Conservation (phyloP, 495 filamentous ascomycete species). For the Xylaria longipes region DNA sequence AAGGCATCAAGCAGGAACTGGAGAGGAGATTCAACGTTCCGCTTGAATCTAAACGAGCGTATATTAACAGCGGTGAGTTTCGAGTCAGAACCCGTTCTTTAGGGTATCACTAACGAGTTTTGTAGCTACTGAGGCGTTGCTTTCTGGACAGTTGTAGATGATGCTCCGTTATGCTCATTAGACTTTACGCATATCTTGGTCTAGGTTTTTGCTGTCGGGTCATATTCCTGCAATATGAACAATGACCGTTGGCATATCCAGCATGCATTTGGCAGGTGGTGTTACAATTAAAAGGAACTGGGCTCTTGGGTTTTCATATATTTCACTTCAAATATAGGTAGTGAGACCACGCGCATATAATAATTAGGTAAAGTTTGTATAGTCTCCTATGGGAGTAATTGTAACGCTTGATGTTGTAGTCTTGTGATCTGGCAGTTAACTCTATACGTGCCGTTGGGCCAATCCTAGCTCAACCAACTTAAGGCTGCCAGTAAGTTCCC, state of each 20-base stretch:
- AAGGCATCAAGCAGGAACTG: slow-evolving; percentile 92
- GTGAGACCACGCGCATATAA: slow-evolving; percentile 26
- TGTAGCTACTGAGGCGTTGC: slow-evolving; percentile 73
- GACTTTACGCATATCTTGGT: neutral
- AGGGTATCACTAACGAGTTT: slow-evolving; percentile 44
- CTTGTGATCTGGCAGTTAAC: neutral
- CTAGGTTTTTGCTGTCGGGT: neutral
- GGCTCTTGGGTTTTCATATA: slow-evolving; percentile 6
- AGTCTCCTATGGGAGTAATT: slow-evolving; percentile 3
- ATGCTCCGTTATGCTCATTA: slow-evolving; percentile 2
- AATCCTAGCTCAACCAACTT: neutral
- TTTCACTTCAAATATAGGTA: slow-evolving; percentile 20
- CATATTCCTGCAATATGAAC: neutral
- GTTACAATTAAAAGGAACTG: slow-evolving; percentile 20
- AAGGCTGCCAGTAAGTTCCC: neutral
- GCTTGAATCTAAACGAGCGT: slow-evolving; percentile 81
- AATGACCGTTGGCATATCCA: slow-evolving; percentile 2
- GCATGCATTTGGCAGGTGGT: slow-evolving; percentile 27
- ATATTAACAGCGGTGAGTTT: slow-evolving; percentile 88
- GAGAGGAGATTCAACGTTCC: slow-evolving; percentile 85
- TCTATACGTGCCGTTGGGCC: neutral
- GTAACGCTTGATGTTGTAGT: neutral
- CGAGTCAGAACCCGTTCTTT: neutral
- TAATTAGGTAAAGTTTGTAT: slow-evolving; percentile 22
- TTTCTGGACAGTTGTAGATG: slow-evolving; percentile 69